A percentile compares a stretch with the other conserved stretches of the same genome.
Conservation (phyloP, 495 filamentous ascomycete species). For the Pseudoneurospora amorphoporcata region DNA sequence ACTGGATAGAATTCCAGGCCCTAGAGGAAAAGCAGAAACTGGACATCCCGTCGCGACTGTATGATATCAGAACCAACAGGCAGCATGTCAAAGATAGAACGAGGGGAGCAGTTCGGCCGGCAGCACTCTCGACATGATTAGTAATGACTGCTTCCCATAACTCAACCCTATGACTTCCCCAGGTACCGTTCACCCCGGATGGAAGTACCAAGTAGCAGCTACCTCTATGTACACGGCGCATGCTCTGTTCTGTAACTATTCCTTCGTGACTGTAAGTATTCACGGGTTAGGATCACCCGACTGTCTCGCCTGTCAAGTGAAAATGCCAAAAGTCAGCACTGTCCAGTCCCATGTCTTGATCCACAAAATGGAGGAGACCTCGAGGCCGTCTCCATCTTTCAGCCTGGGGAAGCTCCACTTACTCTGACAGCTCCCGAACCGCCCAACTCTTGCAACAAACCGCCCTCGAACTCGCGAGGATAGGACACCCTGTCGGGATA, state of each 20-base stretch:
- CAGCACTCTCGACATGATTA: background rate
- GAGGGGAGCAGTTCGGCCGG: background rate
- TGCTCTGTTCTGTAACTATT: background rate
- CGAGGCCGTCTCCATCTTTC: background rate
- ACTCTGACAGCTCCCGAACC: constrained; percentile 46
- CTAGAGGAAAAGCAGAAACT: background rate
- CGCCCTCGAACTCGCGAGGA: constrained; percentile 71
- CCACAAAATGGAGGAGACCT: background rate
- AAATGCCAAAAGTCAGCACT: constrained; percentile 5
- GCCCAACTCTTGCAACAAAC: constrained; percentile 78
- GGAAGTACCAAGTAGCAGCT: background rate
- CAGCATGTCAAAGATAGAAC: background rate
- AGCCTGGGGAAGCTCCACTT: constrained; percentile 13
- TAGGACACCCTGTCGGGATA: constrained; percentile 81
- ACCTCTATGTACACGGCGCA: constrained; percentile 2
- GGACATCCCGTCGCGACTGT: background rate
- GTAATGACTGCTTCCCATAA: background rate
- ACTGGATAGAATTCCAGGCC: background rate
- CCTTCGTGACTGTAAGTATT: background rate
- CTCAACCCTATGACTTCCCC: background rate
- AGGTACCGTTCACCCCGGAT: background rate
- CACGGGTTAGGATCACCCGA: constrained; percentile 35
- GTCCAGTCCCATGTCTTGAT: background rate
- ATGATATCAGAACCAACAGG: background rate
- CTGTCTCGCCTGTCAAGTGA: constrained; percentile 28